Base-by-base conservation (phyloP, 2,329 filamentous ascomycete genomes). In the Aspergillus clavatus region DNA sequence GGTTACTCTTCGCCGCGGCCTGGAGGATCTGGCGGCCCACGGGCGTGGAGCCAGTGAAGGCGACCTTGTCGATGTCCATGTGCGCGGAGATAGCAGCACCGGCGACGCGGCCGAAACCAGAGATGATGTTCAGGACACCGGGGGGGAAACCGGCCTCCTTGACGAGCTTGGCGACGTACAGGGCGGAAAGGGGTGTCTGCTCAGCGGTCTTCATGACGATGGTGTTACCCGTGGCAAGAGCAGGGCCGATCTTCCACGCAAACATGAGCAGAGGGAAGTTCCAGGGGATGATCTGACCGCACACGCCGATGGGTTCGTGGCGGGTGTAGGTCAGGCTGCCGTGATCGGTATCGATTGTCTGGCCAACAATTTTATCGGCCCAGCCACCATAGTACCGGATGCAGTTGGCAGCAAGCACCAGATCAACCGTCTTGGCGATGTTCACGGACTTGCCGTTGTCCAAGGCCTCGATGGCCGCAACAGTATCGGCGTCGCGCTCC, bases 301-400 rank as follows among this genome's bases (percentile, higher is more conserved):
- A 93, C 52, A 89, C 85, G 70, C 86, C 86, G 52, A 82, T 72
- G 27, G 89, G 86, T 77, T 95, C 88, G 58, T 83, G 81, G 65
- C 79, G 77, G 58, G 87, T 89, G 77, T 93, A 94, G 77, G 86
- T 84, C 75, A 94, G 88, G 69, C 83, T 87, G 56, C 89, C 84
- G 45, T 81, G 79, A 61, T 79, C 74, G 56, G 88, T 86, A 61
- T 94, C 87, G 53, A 93, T 82, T 52, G 89, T 87, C 78, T 90
- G 89, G 70, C 89, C 89, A 73, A 86, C 78, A 57, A 94, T 86
- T 83, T 95, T 95, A 78, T 95, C 94, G 88, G 77, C 93, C 85
- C 87, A 95, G 53, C 89, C 89, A 64, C 79, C 89, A 60, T 91
- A 93, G 76, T 91, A 96, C 71, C 89, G 82, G 63, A 95, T 69